Evolutionary conservation across 2,329 filamentous ascomycete species (phyloP), one percentile per base, ranked within the genome.

Genomic region (Neobulgaria alba): DNA sequence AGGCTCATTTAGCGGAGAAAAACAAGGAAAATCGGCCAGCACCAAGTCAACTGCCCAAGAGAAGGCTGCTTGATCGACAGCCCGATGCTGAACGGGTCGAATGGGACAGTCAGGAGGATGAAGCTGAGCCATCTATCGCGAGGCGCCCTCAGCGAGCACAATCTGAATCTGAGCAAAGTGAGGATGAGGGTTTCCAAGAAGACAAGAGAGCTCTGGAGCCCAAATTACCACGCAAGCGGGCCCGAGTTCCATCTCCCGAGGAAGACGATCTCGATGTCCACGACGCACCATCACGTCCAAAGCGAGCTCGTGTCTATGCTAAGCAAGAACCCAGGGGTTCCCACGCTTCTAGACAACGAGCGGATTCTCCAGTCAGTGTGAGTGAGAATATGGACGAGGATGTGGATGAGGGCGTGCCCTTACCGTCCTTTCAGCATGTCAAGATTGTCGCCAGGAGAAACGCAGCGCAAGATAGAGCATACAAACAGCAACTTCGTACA

Each of bases 21-120:
- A 57, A 59, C 15, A 59, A 59, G 40, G 57, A 59, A 33, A 59
- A 59, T 18, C 29, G 17, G 15, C 39, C 36, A 10, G 26, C 10
- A 20, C 18, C 18, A 15, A 46, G 31, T 10, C 37, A 23, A 14
- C 9, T 30, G 5, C 23, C 23, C 20, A 45, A 42, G 36, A 32
- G 38, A 29, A 51, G 47, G 10, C 34, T 51, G 8, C 32, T 52
- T 18, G 54, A 57, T 31, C 37, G 17, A 7, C 52, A 55, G 31
- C 31, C 43, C 5, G 36, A 40, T 41, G 52, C 49, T 5, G 33
- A 45, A 15, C 47, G 43, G 23, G 30, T 52, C 26, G 19, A 30
- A 18, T 56, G 47, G 46, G 39, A 50, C 30, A 48, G 36, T 19
- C 43, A 53, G 12, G 46, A 52, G 17, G 31, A 16, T 17, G 34